Base-by-base conservation (phyloP, 2,329 filamentous ascomycete genomes). In the Stagonosporopsis tanaceti region DNA sequence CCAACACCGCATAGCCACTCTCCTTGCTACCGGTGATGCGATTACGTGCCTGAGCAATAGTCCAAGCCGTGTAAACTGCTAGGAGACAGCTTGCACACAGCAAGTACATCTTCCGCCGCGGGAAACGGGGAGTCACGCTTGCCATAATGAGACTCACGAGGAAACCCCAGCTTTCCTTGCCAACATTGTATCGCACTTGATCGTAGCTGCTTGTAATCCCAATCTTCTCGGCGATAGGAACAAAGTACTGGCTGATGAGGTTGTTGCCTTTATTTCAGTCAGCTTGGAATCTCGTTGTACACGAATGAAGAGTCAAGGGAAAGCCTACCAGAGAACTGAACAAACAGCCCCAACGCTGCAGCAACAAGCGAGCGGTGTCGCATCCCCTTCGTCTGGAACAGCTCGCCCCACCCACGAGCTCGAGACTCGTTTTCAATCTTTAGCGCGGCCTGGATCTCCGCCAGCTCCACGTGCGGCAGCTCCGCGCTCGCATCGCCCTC, bases 371-470 rank as follows among this genome's bases (percentile, higher is more conserved):
- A 77, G 2, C 88, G 82, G 77, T 86, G 87, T 32, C 86, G 81
- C 79, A 90, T 90, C 17, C 87, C 87, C 64, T 78, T 81, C 9
- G 87, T 89, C 57, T 78, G 77, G 63, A 89, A 67, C 56, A 90
- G 85, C 67, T 89, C 86, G 6, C 81, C 61, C 75, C 87, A 90
- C 55, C 82, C 84, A 6, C 80, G 76, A 32, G 70, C 77, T 38
- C 79, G 76, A 25, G 77, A 78, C 20, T 81, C 75, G 59, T 82
- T 82, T 68, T 90, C 88, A 54, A 87, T 76, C 40, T 79, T 76
- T 46, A 90, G 83, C 4, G 86, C 87, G 65, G 87, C 82, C 60
- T 82, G 84, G 72, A 90, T 90, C 75, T 90, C 87, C 40, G 82
- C 84, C 69, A 84, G 87, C 71, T 90, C 86, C 65, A 87, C 85